A percentile compares a stretch with the other conserved stretches of the same genome.
Conservation (phyloP, 164 flowering plant species). For the Amborella trichopoda region DNA sequence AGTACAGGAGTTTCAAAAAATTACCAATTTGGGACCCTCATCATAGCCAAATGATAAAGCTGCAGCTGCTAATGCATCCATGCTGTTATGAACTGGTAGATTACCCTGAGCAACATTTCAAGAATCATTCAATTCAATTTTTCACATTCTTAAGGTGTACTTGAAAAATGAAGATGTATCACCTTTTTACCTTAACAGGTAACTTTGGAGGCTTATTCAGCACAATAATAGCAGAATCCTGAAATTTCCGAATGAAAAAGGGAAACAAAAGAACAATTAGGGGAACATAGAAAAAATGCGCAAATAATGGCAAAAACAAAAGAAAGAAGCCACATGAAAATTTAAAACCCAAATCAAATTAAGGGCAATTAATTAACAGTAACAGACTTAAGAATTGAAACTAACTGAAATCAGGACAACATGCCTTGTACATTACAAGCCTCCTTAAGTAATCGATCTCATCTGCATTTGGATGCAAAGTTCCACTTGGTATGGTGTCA, state of each 20-base stretch:
- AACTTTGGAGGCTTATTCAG: conserved; percentile 85
- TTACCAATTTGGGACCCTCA: conserved; percentile 89
- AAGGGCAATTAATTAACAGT: too few relatives aligned
- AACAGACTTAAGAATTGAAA: too few relatives aligned
- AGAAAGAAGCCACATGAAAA: too few relatives aligned
- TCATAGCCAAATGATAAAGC: conserved; percentile 68
- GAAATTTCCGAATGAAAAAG: conserved; percentile 10
- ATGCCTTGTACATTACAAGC: conserved; percentile 80
- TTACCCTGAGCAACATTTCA: conserved; percentile 36
- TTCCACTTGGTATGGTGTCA: conserved; percentile 77
- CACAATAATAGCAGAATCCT: conserved; percentile 82
- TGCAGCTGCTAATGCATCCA: conserved; percentile 95
- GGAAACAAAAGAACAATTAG: too few relatives aligned
- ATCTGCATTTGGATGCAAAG: conserved; percentile 87
- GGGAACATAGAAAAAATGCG: neutral
- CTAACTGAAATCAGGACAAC: conserved; percentile 1
- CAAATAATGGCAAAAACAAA: neutral
- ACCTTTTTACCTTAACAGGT: conserved; percentile 84
- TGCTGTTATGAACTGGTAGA: conserved; percentile 86
- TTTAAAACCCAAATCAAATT: too few relatives aligned
- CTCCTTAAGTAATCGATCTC: conserved; percentile 79
- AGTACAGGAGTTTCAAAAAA: too few relatives aligned
- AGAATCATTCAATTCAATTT: neutral
- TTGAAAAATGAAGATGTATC: too few relatives aligned
- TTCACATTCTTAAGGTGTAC: too few relatives aligned